A percentile compares a stretch with the other conserved stretches of the same genome.
Conservation (phyloP, 2,329 filamentous ascomycete genomes). For the Stagonosporopsis chrysanthemi region DNA sequence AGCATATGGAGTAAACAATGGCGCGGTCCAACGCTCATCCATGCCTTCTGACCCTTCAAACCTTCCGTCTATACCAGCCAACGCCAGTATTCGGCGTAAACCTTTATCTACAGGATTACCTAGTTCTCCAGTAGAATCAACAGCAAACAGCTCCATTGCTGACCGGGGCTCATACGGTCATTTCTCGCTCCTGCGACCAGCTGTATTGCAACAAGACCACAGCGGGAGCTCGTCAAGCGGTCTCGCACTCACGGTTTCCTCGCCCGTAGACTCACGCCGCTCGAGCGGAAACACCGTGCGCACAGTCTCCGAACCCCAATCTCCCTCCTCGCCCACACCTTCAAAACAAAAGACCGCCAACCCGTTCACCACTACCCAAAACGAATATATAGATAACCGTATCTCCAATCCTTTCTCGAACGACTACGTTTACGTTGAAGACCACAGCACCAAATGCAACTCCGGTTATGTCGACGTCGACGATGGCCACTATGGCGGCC, state of each 20-base stretch:
- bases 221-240: conserved; percentile 38
- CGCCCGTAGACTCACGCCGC: conserved; percentile 17
- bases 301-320: conserved; percentile 19
- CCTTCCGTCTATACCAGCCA: conserved; percentile 21
- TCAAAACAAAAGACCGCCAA: background rate
- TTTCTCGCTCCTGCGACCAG: conserved; percentile 32
- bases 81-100: conserved; percentile 39
- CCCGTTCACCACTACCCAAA: background rate
- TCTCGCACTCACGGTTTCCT: conserved; percentile 20
- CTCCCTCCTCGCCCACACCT: conserved; percentile 10
- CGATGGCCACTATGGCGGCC: conserved; percentile 42
- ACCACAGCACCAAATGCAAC: conserved; percentile 43
- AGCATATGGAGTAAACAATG: conserved; percentile 28
- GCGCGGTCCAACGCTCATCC: conserved; percentile 17
- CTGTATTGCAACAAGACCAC: conserved; percentile 28
- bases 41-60: conserved; percentile 20
- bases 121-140: conserved; percentile 15
- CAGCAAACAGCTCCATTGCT: conserved; percentile 27
- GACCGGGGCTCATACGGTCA: conserved; percentile 26
- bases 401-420: conserved; percentile 37
- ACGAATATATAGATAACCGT: conserved; percentile 5
- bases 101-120: conserved; percentile 16
- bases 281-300: conserved; percentile 18
- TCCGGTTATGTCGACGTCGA: conserved; percentile 29
- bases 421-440: conserved; percentile 40